Evolutionary conservation across 23 red algal species (phyloP), one percentile per base, ranked within the genome.

Genomic region (Agarophyton chilense): DNA sequence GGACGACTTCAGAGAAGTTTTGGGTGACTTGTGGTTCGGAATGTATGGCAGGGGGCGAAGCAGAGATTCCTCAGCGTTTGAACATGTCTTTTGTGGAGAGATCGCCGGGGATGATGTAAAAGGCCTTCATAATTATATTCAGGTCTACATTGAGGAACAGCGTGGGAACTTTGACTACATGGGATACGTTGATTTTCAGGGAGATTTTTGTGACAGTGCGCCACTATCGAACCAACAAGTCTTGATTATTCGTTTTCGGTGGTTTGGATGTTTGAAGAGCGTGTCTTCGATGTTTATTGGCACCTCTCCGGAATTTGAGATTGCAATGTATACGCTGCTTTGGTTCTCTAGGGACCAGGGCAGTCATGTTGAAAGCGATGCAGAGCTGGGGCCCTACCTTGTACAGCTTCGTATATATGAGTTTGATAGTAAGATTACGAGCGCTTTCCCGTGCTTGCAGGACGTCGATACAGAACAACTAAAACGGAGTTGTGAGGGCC

Each of bases 11-110:
- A 72, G 35, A 43, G 0, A 60, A 7, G 45, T 80, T 21, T 42
- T 95, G 38, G 8, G 21, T n/a, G 53, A 80, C 43, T 31, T 90
- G 4, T 95, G 93, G 93, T 95, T 95, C 33, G 52, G 40, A 31
- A 78, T 87, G 62, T 47, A 72, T 47, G 81, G 22, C 24, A 51
- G 83, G 2, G 67, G 90, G 13, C 57, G 67, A 4, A 4, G 31
- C 13, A 36, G 25, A 5, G 84, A 95, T 38, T 90, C 93, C 2
- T 70, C 54, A 4, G 93, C 60, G 0, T 90, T 95, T 70, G 84
- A 95, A 57, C 93, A 95, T 70, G 93, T 75, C 33, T 95, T 95
- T 36, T 58, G 70, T 46, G 93, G 92, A 1, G 92, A 95, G 92
- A 46, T 90, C 13, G 45, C 54, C 53, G 68, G 79, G n/a, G 84